These are phyloP conservation scores for Calonectria montana DNA, from an alignment of 2,329 filamentous ascomycete genomes.

Conservation along the genomic window DNA sequence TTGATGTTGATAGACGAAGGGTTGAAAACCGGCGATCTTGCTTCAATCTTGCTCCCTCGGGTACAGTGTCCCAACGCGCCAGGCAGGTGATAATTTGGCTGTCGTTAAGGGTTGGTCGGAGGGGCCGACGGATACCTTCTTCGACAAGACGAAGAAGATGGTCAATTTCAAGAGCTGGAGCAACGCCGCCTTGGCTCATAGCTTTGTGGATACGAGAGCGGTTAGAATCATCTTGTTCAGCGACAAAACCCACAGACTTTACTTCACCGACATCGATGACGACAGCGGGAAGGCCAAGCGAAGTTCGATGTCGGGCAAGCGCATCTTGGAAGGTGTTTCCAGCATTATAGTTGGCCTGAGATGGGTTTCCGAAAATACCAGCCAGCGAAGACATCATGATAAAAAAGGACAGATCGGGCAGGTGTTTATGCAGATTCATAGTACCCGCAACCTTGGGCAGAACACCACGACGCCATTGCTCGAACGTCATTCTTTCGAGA, in stretches of 20 bases:
- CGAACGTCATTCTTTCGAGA: slow-evolving; percentile 2
- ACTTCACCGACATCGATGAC: slow-evolving; percentile 32
- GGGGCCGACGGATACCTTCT: not conserved
- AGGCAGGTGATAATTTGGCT: not conserved
- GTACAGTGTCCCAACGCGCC: not conserved
- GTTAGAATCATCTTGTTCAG: not conserved
- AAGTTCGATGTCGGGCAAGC: slow-evolving; percentile 31
- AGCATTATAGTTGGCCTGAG: slow-evolving; percentile 54
- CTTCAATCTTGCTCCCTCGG: not conserved
- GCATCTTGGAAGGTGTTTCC: slow-evolving; percentile 47
- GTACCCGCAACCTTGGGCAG: slow-evolving; percentile 48
- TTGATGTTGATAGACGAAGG: not conserved
- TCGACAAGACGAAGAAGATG: not conserved
- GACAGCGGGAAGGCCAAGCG: slow-evolving; percentile 19
- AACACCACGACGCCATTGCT: slow-evolving; percentile 39
- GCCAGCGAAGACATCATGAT: slow-evolving; percentile 49
- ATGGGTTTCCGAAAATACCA: slow-evolving; percentile 47
- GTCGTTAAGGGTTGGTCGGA: not conserved
- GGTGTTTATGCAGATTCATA: slow-evolving; percentile 42
- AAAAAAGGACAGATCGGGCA: slow-evolving; percentile 51
- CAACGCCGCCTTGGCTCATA: not conserved
- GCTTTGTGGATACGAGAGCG: not conserved
- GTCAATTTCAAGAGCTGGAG: not conserved
- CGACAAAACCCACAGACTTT: not conserved
- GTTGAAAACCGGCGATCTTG: not conserved